Base-by-base conservation (phyloP, 2,329 filamentous ascomycete species). In the Colletotrichum siamense region DNA sequence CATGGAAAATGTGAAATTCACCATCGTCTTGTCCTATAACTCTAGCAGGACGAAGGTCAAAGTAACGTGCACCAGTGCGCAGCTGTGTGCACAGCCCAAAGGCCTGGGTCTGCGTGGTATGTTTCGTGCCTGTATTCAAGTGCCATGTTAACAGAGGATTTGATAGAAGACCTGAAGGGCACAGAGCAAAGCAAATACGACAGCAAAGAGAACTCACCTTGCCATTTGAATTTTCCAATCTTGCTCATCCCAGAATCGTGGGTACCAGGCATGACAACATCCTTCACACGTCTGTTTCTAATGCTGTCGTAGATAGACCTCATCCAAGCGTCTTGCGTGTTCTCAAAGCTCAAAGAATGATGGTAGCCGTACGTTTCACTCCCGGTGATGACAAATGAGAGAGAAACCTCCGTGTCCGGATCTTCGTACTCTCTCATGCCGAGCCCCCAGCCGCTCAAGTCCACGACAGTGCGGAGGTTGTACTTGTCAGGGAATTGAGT, bases 201-300 rank as follows among this genome's bases (percentile, higher is more conserved):
- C 12, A 52, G 5, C 1, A 15, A 52, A n/a, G 49, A 10, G 9
- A 24, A 52, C 49, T 15, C 22, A 52, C 49, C 49, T 9, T 24
- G 18, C 49, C 49, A 52, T 52, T 52, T 24, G n/a, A n/a, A 52
- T 52, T 24, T 52, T 5, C 49, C 49, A 75, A 87, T 87, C 3
- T 78, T 83, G 30, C 83, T 85, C 87, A 90, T 89, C 16, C 87
- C 88, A 0, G 87, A 83, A 73, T 89, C 87, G 75, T 90, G 88
- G 5, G 86, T 85, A 10, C 88, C 88, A 0, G 88, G 88, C 83
- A 90, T 86, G 64, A 86, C 83, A n/a, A 90, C 82, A 34, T 89
- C 84, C 67, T 85, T 85, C 1, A 90, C 79, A 4, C 83, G 84
- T 13, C 88, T 84, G 77, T 83, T 81, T 36, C 81, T 80, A 77